Evolutionary conservation across 495 filamentous ascomycete species (phyloP).

Genomic region (Ramalina intermedia): DNA sequence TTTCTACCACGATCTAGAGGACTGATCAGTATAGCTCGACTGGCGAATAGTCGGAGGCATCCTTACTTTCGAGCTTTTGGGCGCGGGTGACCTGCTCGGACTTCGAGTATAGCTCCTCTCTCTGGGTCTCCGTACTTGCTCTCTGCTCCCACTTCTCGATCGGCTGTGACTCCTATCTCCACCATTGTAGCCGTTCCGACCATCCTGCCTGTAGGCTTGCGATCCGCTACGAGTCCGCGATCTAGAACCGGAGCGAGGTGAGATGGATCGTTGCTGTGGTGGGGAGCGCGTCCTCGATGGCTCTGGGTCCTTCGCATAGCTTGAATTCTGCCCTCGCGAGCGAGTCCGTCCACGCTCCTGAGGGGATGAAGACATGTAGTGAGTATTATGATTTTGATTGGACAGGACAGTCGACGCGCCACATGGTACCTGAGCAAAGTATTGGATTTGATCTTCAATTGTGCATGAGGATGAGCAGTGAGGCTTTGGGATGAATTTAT

Average conservation of each 20-base stretch:
- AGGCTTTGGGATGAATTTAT: too few relatives aligned
- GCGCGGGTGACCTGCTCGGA: slow-evolving; percentile 23
- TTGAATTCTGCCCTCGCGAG: slow-evolving; percentile 18
- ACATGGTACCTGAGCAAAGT: too few relatives aligned
- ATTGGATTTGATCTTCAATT: too few relatives aligned
- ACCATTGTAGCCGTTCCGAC: slow-evolving; percentile 25
- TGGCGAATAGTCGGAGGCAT: neutral
- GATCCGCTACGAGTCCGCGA: slow-evolving; percentile 24
- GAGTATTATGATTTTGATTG: neutral
- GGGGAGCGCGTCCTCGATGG: slow-evolving; percentile 20
- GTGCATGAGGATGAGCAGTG: too few relatives aligned
- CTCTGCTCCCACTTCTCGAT: slow-evolving; percentile 28
- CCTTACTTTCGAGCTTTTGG: slow-evolving; percentile 45
- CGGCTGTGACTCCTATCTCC: slow-evolving; percentile 27
- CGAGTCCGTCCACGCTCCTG: slow-evolving; percentile 17
- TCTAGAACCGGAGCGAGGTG: slow-evolving; percentile 30
- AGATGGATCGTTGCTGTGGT: slow-evolving; percentile 30
- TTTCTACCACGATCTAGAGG: slow-evolving; percentile 80
- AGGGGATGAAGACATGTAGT: slow-evolving; percentile 15
- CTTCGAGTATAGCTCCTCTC: slow-evolving; percentile 35
- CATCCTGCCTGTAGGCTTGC: slow-evolving; percentile 19
- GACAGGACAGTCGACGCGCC: too few relatives aligned
- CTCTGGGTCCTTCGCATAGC: slow-evolving; percentile 14
- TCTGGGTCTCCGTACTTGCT: slow-evolving; percentile 21
- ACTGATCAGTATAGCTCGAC: slow-evolving; percentile 3